These are phyloP conservation scores for Colletotrichum euphorbiae DNA, from an alignment of 2,329 filamentous ascomycete species.

Conservation along the genomic window DNA sequence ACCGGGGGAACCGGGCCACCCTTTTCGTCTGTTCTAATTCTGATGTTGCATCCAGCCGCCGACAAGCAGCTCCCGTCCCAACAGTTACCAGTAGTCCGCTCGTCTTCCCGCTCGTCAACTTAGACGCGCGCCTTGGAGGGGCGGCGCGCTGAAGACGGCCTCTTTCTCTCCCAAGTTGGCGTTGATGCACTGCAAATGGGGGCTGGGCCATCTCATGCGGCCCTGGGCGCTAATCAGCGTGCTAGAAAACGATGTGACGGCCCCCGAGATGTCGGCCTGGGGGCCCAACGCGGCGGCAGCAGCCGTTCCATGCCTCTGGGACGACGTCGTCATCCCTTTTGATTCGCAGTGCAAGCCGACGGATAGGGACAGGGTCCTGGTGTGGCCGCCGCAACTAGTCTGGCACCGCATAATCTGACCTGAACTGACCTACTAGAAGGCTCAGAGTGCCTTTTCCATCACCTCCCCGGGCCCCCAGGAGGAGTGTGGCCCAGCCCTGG, in stretches of 20 bases:
- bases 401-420: conserved; percentile 12
- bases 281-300: conserved; percentile 38
- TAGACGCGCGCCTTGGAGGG: conserved; percentile 39
- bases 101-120: conserved; percentile 16
- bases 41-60: conserved; percentile 10
- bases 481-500: conserved; percentile 7
- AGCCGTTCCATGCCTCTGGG: conserved; percentile 35
- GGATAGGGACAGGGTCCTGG: conserved; percentile 33
- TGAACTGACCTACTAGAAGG: neutral
- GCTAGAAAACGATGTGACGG: conserved; percentile 31
- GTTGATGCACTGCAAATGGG: conserved; percentile 29
- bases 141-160: conserved; percentile 21
- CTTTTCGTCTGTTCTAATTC: conserved; percentile 24
- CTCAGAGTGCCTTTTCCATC: neutral
- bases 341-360: conserved; percentile 26
- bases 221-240: conserved; percentile 32
- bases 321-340: conserved; percentile 26
- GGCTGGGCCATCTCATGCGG: conserved; percentile 30
- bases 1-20: neutral
- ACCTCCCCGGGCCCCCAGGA: neutral
- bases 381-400: neutral
- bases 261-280: conserved; percentile 12
- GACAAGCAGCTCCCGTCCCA: neutral
- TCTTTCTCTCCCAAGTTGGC: neutral
- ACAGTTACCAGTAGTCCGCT: neutral